A percentile compares a stretch with the other conserved stretches of the same genome.
Evolutionary conservation across 75 land plant species (phyloP).

Genomic region (Picea sitchensis): DNA sequence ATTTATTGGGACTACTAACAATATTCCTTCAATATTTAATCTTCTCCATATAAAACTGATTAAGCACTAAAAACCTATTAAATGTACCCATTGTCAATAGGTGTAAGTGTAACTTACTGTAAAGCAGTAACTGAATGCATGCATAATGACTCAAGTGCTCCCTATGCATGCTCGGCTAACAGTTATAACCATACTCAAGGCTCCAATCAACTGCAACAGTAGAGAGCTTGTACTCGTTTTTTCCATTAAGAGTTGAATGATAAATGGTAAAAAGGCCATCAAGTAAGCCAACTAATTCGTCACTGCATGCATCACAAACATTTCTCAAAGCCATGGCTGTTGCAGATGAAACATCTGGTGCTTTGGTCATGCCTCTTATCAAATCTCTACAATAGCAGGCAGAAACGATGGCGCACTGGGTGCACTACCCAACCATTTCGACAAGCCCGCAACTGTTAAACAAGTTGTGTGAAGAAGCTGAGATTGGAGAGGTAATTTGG

Average conservation of each 20-base stretch:
- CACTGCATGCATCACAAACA: conserved; percentile 92
- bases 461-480: conserved; percentile 57
- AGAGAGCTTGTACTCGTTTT: conserved; percentile 58
- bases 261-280: conserved; percentile 81
- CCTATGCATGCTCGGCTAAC: conserved; percentile 61
- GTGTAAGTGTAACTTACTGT: conserved; percentile 28
- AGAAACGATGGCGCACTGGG: conserved; percentile 54
- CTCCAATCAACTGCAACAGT: conserved; percentile 87
- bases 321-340: conserved; percentile 87
- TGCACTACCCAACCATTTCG: conserved; percentile 86
- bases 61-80: too few relatives aligned
- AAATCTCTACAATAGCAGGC: conserved; percentile 74
- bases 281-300: conserved; percentile 58
- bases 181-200: conserved; percentile 82
- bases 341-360: conserved; percentile 83
- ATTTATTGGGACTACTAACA: not conserved
- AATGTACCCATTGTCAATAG: too few relatives aligned
- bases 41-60: too few relatives aligned
- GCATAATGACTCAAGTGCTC: conserved; percentile 74
- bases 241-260: conserved; percentile 53
- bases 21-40: too few relatives aligned
- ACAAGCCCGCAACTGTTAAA: conserved; percentile 86
- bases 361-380: conserved; percentile 62
- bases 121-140: conserved; percentile 60
- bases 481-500: too few relatives aligned